Conservation (phyloP, 352 stramenopile species). For the Phytophthora pisi region DNA sequence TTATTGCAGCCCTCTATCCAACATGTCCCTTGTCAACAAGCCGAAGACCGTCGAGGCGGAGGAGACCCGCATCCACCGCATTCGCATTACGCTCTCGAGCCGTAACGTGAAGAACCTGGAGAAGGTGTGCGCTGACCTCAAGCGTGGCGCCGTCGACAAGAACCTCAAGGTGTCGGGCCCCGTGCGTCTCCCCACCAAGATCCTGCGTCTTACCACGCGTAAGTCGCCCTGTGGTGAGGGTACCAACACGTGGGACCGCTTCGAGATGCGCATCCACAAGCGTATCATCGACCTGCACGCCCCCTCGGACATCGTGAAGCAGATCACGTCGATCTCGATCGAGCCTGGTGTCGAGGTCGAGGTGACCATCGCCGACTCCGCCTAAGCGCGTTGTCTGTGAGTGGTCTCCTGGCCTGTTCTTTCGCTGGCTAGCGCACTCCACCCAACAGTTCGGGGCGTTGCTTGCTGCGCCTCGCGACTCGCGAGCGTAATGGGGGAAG, state of each 20-base stretch:
- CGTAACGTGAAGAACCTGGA: conserved; percentile 99
- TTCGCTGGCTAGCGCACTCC: conserved; percentile 10
- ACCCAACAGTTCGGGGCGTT: conserved; percentile 10
- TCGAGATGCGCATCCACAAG: conserved; percentile 99
- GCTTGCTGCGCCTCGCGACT: conserved; percentile 19
- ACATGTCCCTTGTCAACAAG: conserved; percentile 89
- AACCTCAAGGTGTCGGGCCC: conserved; percentile 98
- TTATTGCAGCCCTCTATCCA: conserved; percentile 84
- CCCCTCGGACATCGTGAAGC: conserved; percentile 98
- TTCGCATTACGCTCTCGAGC: conserved; percentile 99
- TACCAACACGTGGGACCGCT: conserved; percentile 99
- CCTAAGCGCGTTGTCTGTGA: conserved; percentile 49
- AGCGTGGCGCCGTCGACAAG: conserved; percentile 98
- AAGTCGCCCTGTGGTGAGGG: conserved; percentile 98
- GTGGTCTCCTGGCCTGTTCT: conserved; percentile 4
- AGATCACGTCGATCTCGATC: conserved; percentile 99
- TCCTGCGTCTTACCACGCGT: conserved; percentile 97
- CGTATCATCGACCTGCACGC: conserved; percentile 99
- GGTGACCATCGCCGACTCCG: conserved; percentile 96
- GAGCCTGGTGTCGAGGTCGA: conserved; percentile 99
- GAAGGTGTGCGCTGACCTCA: conserved; percentile 99
- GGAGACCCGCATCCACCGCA: conserved; percentile 93
- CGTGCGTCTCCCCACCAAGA: conserved; percentile 99
- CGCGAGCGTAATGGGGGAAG: conserved; percentile 33
- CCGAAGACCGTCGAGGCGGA: conserved; percentile 87